Evolutionary conservation across 2,329 filamentous ascomycete genomes (phyloP).

Genomic region (Xylariales sp.): DNA sequence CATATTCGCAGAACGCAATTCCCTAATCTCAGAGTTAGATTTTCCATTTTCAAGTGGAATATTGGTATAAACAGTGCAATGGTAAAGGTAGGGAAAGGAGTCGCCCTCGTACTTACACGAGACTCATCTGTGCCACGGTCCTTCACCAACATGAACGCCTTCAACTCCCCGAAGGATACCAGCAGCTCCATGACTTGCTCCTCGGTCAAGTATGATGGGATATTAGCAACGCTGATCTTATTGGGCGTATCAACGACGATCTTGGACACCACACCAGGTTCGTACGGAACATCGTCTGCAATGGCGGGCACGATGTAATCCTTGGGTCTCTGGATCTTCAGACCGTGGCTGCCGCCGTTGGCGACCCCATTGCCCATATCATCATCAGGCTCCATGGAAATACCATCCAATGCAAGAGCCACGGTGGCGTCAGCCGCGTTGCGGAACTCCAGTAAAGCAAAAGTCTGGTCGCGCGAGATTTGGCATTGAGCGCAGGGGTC

Average conservation of each 20-base stretch:
- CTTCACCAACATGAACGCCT: slow-evolving; percentile 86
- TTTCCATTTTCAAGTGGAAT: neutral
- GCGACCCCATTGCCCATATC: slow-evolving; percentile 46
- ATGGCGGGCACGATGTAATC: slow-evolving; percentile 92
- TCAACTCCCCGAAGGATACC: slow-evolving; percentile 86
- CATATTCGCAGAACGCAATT: slow-evolving; percentile 95
- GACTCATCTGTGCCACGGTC: slow-evolving; percentile 83
- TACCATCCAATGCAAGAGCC: slow-evolving; percentile 84
- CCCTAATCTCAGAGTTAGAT: slow-evolving; percentile 51
- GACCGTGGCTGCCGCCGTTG: slow-evolving; percentile 46
- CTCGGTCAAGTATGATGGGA: slow-evolving; percentile 82
- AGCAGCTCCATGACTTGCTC: slow-evolving; percentile 90
- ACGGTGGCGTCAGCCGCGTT: slow-evolving; percentile 83
- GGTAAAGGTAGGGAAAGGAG: too few relatives aligned
- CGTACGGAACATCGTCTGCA: slow-evolving; percentile 66
- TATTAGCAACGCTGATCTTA: slow-evolving; percentile 90
- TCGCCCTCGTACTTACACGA: slow-evolving; percentile 65
- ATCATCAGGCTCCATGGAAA: slow-evolving; percentile 76
- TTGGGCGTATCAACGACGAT: slow-evolving; percentile 87
- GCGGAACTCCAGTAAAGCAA: slow-evolving; percentile 90
- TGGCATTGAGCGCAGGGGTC: slow-evolving; percentile 86
- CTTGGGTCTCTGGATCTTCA: slow-evolving; percentile 83
- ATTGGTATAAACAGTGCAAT: slow-evolving; percentile 17
- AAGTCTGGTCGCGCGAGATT: slow-evolving; percentile 71
- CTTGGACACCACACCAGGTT: slow-evolving; percentile 72